These are phyloP conservation scores for Cryomyces minteri DNA, from an alignment of 495 filamentous ascomycete species.

Conservation along the genomic window DNA sequence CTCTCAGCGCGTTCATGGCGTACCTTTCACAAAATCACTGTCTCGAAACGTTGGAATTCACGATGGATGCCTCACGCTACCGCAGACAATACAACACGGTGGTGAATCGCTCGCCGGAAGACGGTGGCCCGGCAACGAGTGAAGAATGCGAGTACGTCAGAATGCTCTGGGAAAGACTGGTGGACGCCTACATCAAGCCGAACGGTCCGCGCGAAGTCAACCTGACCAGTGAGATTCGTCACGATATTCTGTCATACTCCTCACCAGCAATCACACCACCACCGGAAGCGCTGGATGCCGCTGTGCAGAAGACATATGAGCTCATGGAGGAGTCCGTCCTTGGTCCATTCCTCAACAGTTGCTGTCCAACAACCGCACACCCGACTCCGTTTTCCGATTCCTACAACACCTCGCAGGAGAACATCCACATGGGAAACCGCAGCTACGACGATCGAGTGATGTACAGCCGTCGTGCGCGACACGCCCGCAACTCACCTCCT, in stretches of 20 bases:
- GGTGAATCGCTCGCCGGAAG: conserved; percentile 24
- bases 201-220: conserved; percentile 86
- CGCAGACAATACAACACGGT: conserved; percentile 49
- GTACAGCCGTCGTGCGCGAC: background rate
- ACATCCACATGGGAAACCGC: conserved; percentile 6
- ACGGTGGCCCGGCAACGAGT: conserved; percentile 24
- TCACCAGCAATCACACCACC: conserved; percentile 45
- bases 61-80: conserved; percentile 88
- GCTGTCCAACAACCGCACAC: conserved; percentile 14
- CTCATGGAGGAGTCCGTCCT: conserved; percentile 94
- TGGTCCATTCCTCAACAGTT: conserved; percentile 55
- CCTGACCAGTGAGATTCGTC: conserved; percentile 68
- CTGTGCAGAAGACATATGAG: conserved; percentile 81
- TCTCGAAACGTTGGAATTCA: conserved; percentile 92
- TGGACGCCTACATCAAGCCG: conserved; percentile 58
- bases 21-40: conserved; percentile 97
- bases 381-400: conserved; percentile 5
- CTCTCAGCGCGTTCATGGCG: conserved; percentile 84
- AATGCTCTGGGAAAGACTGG: conserved; percentile 47
- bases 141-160: conserved; percentile 52
- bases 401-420: conserved; percentile 9
- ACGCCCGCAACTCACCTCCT: conserved; percentile 1
- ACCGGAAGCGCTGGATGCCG: conserved; percentile 65
- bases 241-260: conserved; percentile 51
- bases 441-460: conserved; percentile 13